Percentiles rank a stretch among this genome's conserved stretches.
phyloP scores from a whole-genome alignment of 169 alveolate species.

The Plasmodium cynomolgi region DNA sequence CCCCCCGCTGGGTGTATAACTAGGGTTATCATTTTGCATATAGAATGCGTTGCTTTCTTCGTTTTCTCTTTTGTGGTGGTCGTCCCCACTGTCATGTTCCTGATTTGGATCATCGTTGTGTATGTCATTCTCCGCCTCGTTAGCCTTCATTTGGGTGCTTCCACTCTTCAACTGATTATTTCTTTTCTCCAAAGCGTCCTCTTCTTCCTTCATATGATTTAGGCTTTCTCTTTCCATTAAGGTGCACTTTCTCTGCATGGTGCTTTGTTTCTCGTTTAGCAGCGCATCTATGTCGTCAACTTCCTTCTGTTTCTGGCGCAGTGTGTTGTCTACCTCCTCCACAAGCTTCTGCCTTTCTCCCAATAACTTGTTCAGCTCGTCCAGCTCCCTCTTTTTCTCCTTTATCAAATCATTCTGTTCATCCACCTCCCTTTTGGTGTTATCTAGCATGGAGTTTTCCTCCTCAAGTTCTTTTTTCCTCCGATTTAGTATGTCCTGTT shows the following conservation, averaged over 20 bases:
- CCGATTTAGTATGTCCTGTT: constrained; percentile 1
- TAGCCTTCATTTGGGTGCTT: neutral
- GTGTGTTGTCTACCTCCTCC: neutral
- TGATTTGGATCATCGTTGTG: neutral
- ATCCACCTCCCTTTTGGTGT: constrained; percentile 23
- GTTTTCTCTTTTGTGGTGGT: neutral
- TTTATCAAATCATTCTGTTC: neutral
- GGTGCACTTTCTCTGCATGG: neutral
- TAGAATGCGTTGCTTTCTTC: neutral
- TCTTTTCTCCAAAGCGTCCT: neutral
- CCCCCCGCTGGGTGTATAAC: neutral
- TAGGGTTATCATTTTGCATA: neutral
- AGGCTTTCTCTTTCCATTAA: neutral
- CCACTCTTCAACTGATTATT: neutral
- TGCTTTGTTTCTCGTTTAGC: neutral
- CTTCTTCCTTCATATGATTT: neutral
- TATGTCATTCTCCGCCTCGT: neutral
- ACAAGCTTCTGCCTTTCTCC: neutral
- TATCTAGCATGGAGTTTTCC: neutral
- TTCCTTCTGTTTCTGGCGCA: neutral
- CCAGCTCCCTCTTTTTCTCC: neutral
- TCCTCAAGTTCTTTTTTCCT: constrained; percentile 29
- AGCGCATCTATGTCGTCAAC: neutral
- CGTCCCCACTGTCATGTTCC: neutral
- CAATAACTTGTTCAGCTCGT: neutral